phyloP scores from a whole-genome alignment of 2,329 filamentous ascomycete genomes.

The Fusarium sp. region DNA sequence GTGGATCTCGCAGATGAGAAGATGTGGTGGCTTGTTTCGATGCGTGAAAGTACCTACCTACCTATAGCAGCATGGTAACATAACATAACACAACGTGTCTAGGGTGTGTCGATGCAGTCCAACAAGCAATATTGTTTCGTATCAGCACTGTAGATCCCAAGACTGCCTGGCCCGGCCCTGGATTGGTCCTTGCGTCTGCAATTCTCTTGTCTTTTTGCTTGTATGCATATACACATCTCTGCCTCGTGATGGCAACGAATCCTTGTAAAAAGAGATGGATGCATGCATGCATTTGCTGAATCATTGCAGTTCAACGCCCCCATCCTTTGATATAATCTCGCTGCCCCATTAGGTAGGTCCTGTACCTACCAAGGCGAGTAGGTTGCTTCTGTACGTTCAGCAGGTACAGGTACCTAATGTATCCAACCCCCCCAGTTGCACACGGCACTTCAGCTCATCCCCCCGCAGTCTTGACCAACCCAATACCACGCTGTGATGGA shows the following conservation, averaged over 20 bases:
- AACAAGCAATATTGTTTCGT: constrained; percentile 11
- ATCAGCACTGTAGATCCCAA: constrained; percentile 25
- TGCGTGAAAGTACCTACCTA: too few relatives aligned
- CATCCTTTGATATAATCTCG: background rate
- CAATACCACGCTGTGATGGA: constrained; percentile 24
- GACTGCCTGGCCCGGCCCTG: background rate
- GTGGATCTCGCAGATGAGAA: constrained; percentile 20
- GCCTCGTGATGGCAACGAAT: constrained; percentile 12
- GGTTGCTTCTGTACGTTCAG: too few relatives aligned
- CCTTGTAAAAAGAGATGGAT: constrained; percentile 1
- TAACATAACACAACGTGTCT: too few relatives aligned
- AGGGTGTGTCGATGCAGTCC: too few relatives aligned
- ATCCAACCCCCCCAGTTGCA: too few relatives aligned
- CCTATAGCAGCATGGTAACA: too few relatives aligned
- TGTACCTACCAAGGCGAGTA: too few relatives aligned
- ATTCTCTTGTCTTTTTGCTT: constrained; percentile 1
- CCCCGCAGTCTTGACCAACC: constrained; percentile 16
- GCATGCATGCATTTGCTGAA: constrained; percentile 20
- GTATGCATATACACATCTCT: background rate
- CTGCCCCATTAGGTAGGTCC: too few relatives aligned
- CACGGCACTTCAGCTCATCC: constrained; percentile 1
- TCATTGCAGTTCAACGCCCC: background rate
- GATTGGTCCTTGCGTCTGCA: constrained; percentile 15
- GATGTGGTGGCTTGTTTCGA: background rate
- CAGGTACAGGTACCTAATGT: too few relatives aligned